Conservation (phyloP, 2,329 filamentous ascomycete genomes). For the Colletotrichum neosansevieriae region DNA sequence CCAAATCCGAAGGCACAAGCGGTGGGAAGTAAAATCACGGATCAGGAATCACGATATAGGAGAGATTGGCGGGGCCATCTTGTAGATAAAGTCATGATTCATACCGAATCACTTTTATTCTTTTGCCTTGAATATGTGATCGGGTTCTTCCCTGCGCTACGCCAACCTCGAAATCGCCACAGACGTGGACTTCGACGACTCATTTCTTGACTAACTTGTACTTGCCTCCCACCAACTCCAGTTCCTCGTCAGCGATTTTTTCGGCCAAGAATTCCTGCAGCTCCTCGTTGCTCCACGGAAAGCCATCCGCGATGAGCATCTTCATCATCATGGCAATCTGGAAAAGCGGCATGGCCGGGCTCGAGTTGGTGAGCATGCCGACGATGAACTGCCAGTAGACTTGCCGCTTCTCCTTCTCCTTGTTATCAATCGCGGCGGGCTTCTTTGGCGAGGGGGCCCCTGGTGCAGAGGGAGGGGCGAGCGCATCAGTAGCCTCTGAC, state of each 20-base stretch:
- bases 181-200: conserved; percentile 35
- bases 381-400: conserved; percentile 94
- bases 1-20: too few relatives aligned
- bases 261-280: conserved; percentile 82
- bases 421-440: conserved; percentile 68
- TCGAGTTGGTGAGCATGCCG: conserved; percentile 94
- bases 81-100: too few relatives aligned
- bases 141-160: neutral
- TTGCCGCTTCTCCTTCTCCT: conserved; percentile 69
- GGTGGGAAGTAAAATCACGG: too few relatives aligned
- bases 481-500: conserved; percentile 29
- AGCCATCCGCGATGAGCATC: conserved; percentile 89
- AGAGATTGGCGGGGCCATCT: too few relatives aligned
- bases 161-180: too few relatives aligned
- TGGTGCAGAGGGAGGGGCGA: conserved; percentile 44
- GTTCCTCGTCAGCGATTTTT: conserved; percentile 78
- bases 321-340: conserved; percentile 96
- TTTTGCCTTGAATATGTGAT: neutral
- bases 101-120: too few relatives aligned
- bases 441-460: conserved; percentile 61
- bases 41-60: too few relatives aligned
- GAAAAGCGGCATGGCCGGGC: conserved; percentile 79
- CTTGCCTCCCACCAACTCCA: conserved; percentile 78
- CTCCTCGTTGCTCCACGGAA: conserved; percentile 91
- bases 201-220: conserved; percentile 75